Percentiles rank a stretch among this genome's conserved stretches.
These are phyloP conservation scores for Ganoderma leucocontextum DNA, from an alignment of 1,284 basidiomycete genomes.

Conservation along the genomic window DNA sequence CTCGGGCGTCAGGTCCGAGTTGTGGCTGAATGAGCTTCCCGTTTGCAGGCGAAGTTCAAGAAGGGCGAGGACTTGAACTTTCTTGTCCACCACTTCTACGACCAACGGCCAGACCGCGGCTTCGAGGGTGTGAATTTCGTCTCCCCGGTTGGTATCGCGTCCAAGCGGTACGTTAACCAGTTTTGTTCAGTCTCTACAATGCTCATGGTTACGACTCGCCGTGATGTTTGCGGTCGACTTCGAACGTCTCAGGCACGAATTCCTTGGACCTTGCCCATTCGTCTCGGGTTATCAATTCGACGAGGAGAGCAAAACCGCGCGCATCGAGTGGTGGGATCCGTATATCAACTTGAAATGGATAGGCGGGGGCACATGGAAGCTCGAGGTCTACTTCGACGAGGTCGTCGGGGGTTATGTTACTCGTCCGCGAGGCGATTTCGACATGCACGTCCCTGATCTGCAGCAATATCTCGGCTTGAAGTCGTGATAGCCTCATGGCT, in stretches of 20 bases:
- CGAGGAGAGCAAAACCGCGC: conserved; percentile 7
- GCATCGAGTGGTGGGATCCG: conserved; percentile 27
- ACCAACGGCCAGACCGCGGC: background rate
- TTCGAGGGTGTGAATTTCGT: conserved; percentile 19
- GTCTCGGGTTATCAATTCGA: conserved; percentile 22
- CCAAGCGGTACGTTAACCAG: conserved; percentile 15
- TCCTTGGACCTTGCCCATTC: conserved; percentile 21
- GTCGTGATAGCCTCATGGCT: too few relatives aligned
- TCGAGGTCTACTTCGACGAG: conserved; percentile 24
- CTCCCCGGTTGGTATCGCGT: background rate
- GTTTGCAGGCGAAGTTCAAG: conserved; percentile 15
- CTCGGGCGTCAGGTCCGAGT: background rate
- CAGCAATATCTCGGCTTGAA: conserved; percentile 11
- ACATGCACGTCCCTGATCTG: conserved; percentile 9
- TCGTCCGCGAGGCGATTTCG: conserved; percentile 24
- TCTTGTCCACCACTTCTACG: conserved; percentile 19
- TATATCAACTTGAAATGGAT: conserved; percentile 20
- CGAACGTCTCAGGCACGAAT: conserved; percentile 13
- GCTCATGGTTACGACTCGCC: background rate
- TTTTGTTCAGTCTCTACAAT: background rate
- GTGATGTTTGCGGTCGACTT: background rate
- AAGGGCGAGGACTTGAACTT: conserved; percentile 22
- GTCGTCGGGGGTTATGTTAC: conserved; percentile 23
- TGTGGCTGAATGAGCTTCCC: background rate
- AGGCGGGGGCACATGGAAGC: conserved; percentile 13